Evolutionary conservation across 352 stramenopile genomes (phyloP).

Genomic region (Pythium volutum): DNA sequence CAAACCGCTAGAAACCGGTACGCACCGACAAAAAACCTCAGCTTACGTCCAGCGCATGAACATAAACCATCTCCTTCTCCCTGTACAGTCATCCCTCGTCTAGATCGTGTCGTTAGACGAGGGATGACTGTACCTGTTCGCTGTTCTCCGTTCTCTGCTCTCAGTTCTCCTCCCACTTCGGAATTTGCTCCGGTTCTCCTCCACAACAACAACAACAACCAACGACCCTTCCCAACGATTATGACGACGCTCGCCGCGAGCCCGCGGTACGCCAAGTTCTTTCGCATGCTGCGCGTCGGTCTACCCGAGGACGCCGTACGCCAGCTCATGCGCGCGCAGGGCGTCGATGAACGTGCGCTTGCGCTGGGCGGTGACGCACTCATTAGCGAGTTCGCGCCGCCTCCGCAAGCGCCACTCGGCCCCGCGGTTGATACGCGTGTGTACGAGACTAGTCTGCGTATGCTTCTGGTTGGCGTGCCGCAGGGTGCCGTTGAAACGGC

Average conservation of each 20-base stretch:
- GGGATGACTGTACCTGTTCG: no score
- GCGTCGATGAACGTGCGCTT: slow-evolving; percentile 15
- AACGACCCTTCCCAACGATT: not conserved
- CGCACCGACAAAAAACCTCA: no score
- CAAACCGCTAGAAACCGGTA: no score
- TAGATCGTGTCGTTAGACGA: no score
- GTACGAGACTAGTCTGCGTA: slow-evolving; percentile 19
- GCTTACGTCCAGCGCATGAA: no score
- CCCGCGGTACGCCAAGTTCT: slow-evolving; percentile 15
- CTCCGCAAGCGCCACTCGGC: not conserved
- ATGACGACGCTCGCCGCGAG: slow-evolving; percentile 13
- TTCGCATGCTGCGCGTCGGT: slow-evolving; percentile 22
- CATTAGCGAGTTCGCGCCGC: not conserved
- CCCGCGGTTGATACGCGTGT: slow-evolving; percentile 9
- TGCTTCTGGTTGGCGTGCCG: slow-evolving; percentile 21
- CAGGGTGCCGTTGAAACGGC: slow-evolving; percentile 10
- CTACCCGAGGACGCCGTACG: slow-evolving; percentile 13
- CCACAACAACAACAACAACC: not conserved
- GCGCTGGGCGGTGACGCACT: slow-evolving; percentile 10
- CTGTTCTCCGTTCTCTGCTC: no score
- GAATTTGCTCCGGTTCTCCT: slow-evolving; percentile 1
- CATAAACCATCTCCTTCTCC: no score
- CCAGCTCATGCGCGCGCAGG: slow-evolving; percentile 13
- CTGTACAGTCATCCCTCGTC: no score
- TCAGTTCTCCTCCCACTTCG: not conserved